Evolutionary conservation across 768 basidiomycete genomes (phyloP), one percentile per base, ranked within the genome.

Genomic region (Dioszegia crocea): DNA sequence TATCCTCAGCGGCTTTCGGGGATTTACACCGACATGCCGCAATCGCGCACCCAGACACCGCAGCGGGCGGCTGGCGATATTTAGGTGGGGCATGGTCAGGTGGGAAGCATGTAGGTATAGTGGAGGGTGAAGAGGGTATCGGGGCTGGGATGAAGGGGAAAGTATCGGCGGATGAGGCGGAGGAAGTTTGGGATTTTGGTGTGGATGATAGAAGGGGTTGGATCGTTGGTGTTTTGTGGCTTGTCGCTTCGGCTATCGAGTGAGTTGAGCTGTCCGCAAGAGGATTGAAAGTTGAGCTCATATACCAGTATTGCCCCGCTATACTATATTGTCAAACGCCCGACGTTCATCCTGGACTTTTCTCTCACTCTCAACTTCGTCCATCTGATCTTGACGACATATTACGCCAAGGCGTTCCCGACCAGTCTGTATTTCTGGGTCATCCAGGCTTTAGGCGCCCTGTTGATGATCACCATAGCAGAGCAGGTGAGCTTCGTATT

Each of bases 291-390:
- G 40, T 27, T 10, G 9, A 38, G 23, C 54, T 56, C 23, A 56
- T 6, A 9, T 14, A 10, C 16, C 14, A 85, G 84, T 73, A 79
- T 94, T 54, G 87, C 86, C 71, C 92, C 86, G 73, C 81, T 98
- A 9, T 98, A 89, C 78, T 82, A 83, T 62, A 81, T 99, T 70
- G 82, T 99, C 75, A 87, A 91, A 46, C 84, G 90, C 46, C 96
- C 96, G 36, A 89, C 94, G 21, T 83, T 94, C 67, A 88, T 98
- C 71, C 86, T 99, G 66, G 96, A 99, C 79, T 96, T 96, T 78
- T 82, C 90, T 9, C 76, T 94, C 60, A 98, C 96, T 0, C 83
- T 98, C 47, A 79, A 89, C 47, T 89, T 94, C 82, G 89, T 86
- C 74, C 96, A 99, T 77, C 80, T 94, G 58, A 86, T 98, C 56